Conservation (phyloP, 2,329 filamentous ascomycete species). For the Aspergillus fijiensis region DNA sequence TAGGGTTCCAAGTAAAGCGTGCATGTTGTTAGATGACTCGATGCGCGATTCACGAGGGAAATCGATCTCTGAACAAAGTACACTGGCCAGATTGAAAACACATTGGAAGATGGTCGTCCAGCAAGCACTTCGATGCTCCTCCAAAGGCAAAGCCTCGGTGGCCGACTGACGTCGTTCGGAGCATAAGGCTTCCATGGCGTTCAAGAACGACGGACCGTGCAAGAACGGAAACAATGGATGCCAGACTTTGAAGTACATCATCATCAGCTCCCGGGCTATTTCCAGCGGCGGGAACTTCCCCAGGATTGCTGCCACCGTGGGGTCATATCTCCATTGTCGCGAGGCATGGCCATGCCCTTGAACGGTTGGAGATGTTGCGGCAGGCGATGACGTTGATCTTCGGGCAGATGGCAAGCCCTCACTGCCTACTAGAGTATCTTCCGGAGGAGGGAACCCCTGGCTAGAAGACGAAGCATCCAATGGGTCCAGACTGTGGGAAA, state of each 20-base stretch:
- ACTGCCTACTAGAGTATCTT: constrained; percentile 31
- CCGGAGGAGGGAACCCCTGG: constrained; percentile 30
- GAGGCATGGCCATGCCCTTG: constrained; percentile 13
- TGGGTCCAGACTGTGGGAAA: constrained; percentile 39
- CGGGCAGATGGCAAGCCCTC: constrained; percentile 24
- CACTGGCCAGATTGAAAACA: constrained; percentile 51
- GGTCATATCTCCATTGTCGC: constrained; percentile 31
- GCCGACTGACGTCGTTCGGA: constrained; percentile 12
- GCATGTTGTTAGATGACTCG: constrained; percentile 40
- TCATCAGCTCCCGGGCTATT: constrained; percentile 45
- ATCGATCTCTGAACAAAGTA: constrained; percentile 32
- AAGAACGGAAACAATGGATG: constrained; percentile 55
- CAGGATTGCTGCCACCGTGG: constrained; percentile 24
- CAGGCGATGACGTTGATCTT: constrained; percentile 14
- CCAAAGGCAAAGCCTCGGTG: background rate
- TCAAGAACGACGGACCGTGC: constrained; percentile 51
- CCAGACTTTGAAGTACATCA: constrained; percentile 53
- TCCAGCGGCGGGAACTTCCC: constrained; percentile 31
- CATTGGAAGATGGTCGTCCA: constrained; percentile 49
- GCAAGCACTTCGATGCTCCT: constrained; percentile 27
- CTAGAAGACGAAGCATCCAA: constrained; percentile 15
- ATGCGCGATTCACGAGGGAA: constrained; percentile 39
- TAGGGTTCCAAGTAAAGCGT: constrained; percentile 38
- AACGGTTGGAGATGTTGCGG: constrained; percentile 7
- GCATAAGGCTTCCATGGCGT: constrained; percentile 48